These are phyloP conservation scores for Nicotiana undulata DNA, from an alignment of 257 asterid genomes.

Conservation along the genomic window DNA sequence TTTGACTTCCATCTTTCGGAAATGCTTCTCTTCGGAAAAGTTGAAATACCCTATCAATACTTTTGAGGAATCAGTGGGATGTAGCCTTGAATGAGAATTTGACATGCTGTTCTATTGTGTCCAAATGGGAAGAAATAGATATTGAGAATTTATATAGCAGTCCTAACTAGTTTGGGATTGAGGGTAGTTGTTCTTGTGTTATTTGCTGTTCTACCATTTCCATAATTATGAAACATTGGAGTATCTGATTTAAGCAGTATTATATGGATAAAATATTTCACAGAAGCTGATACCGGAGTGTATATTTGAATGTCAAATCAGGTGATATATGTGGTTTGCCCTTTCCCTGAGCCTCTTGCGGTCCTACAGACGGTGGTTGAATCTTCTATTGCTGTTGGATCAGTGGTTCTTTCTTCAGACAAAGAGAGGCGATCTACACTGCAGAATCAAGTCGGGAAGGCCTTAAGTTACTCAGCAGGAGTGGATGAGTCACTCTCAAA, in stretches of 20 bases:
- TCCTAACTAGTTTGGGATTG: not conserved
- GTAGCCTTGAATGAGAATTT: not conserved
- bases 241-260: not conserved
- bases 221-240: not conserved
- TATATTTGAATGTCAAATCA: slow-evolving; percentile 23
- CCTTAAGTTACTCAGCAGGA: slow-evolving; percentile 74
- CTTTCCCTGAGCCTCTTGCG: slow-evolving; percentile 98
- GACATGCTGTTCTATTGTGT: not conserved
- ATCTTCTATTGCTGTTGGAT: slow-evolving; percentile 87
- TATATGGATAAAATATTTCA: not conserved
- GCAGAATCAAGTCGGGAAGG: slow-evolving; percentile 97
- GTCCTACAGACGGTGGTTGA: slow-evolving; percentile 86
- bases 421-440: slow-evolving; percentile 80
- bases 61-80: not conserved
- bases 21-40: too few relatives aligned
- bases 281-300: not conserved
- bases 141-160: not conserved
- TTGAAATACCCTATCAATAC: not conserved
- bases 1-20: not conserved
- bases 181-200: not conserved
- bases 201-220: not conserved
- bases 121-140: not conserved
- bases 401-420: slow-evolving; percentile 77
- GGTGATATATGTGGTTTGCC: slow-evolving; percentile 97
- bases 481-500: slow-evolving; percentile 89